A percentile compares a stretch with the other conserved stretches of the same genome.
Conservation (phyloP, 768 basidiomycete genomes). For the Tulasnella sp. region DNA sequence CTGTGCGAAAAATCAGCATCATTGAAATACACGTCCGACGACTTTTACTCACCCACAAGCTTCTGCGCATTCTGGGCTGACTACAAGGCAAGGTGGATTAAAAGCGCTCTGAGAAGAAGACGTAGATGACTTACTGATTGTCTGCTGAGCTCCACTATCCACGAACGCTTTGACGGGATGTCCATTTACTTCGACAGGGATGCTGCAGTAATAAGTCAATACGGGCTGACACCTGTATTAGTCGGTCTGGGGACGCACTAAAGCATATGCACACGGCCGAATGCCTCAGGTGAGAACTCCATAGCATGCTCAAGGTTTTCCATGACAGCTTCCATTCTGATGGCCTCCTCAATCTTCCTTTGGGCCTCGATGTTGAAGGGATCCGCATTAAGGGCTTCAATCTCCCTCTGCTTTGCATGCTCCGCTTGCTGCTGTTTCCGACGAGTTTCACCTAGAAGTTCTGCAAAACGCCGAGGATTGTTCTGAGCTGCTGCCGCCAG, state of each 20-base stretch:
- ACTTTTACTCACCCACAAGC: conserved; percentile 61
- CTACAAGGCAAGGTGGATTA: conserved; percentile 35
- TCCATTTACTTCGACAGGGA: conserved; percentile 88
- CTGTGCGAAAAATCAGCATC: conserved; percentile 35
- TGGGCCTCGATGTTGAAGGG: conserved; percentile 92
- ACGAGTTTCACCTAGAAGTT: conserved; percentile 56
- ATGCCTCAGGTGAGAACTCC: conserved; percentile 87
- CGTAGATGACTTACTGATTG: conserved; percentile 66
- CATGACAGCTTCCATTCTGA: conserved; percentile 76
- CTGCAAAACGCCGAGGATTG: conserved; percentile 66
- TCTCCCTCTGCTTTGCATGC: conserved; percentile 50
- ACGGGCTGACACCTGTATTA: neutral
- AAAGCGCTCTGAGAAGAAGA: neutral
- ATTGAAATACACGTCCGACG: neutral
- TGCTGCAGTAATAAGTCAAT: conserved; percentile 38
- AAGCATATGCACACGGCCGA: conserved; percentile 93
- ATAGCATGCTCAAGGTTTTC: conserved; percentile 93
- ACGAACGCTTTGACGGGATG: conserved; percentile 91
- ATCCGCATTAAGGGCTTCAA: conserved; percentile 68
- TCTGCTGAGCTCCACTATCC: conserved; percentile 94
- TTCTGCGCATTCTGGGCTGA: conserved; percentile 89
- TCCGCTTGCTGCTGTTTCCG: conserved; percentile 50
- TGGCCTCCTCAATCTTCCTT: conserved; percentile 85
- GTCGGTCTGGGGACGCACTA: conserved; percentile 53
- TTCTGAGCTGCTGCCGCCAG: conserved; percentile 60